Percentiles rank a stretch among this genome's conserved stretches.
Conservation (phyloP, 441 rosid species). For the Iberis amara region DNA sequence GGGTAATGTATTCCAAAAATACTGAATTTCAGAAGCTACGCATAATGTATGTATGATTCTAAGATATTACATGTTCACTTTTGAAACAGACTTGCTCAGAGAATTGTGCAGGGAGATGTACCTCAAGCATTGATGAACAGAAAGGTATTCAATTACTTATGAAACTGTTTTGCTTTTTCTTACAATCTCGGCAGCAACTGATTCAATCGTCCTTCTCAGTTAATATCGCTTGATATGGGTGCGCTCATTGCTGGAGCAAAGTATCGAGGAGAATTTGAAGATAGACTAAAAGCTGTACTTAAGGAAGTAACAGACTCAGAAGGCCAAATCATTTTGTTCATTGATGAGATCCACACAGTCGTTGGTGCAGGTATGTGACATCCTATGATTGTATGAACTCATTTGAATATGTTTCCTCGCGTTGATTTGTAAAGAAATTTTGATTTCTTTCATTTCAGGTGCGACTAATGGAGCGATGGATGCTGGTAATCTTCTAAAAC, state of each 20-base stretch:
- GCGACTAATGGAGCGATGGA: conserved; percentile 98
- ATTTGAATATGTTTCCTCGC: background rate
- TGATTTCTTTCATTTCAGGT: conserved; percentile 44
- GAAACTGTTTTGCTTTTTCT: background rate
- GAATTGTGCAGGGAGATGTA: conserved; percentile 96
- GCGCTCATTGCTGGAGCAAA: conserved; percentile 96
- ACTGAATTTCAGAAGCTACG: background rate
- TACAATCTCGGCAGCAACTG: background rate
- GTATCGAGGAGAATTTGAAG: conserved; percentile 95
- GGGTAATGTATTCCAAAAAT: conserved; percentile 46
- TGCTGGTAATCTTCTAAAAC: conserved; percentile 89
- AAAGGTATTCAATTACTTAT: conserved; percentile 41
- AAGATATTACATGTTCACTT: conserved; percentile 12
- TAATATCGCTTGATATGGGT: conserved; percentile 97
- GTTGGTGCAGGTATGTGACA: conserved; percentile 79
- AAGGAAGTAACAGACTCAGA: conserved; percentile 91
- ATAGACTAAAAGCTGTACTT: conserved; percentile 90
- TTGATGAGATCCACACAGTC: conserved; percentile 94
- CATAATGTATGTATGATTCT: conserved; percentile 9
- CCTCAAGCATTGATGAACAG: conserved; percentile 99
- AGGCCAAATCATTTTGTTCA: conserved; percentile 78
- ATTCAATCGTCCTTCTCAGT: conserved; percentile 31
- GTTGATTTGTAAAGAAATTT: background rate
- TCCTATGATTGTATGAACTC: conserved; percentile 1
- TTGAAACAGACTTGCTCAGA: conserved; percentile 84